These are phyloP conservation scores for Pythium phragmiticola DNA, from an alignment of 352 stramenopile genomes.

Conservation along the genomic window DNA sequence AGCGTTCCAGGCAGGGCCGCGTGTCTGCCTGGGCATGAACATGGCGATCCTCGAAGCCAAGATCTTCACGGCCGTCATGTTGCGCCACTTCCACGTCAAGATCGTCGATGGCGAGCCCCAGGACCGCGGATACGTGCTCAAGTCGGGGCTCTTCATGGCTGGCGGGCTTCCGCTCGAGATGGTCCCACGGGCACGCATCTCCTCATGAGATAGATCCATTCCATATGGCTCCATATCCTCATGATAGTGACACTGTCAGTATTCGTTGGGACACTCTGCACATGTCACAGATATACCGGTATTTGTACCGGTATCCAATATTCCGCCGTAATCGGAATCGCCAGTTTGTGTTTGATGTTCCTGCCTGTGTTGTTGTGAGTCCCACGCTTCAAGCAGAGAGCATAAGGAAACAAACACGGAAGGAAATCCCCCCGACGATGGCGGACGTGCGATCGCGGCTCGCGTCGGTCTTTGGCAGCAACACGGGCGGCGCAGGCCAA, in stretches of 20 bases:
- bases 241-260: constrained; percentile 3
- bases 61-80: constrained; percentile 50
- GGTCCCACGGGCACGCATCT: constrained; percentile 26
- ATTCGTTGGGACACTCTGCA: constrained; percentile 1
- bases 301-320: neutral
- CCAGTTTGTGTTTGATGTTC: constrained; percentile 10
- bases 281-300: constrained; percentile 24
- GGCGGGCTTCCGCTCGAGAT: constrained; percentile 48
- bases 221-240: constrained; percentile 15
- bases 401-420: neutral
- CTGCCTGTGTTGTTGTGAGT: constrained; percentile 3
- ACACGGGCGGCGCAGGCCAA: constrained; percentile 21
- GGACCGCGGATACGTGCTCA: constrained; percentile 53
- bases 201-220: neutral
- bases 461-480: constrained; percentile 56
- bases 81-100: constrained; percentile 43
- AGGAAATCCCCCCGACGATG: constrained; percentile 1
- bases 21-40: constrained; percentile 70
- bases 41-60: constrained; percentile 71
- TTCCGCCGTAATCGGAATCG: neutral
- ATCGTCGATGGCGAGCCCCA: constrained; percentile 39
- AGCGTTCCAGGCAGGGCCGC: constrained; percentile 66
- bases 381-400: constrained; percentile 14
- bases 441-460: constrained; percentile 54
- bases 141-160: constrained; percentile 54